These are phyloP conservation scores for Ophiostoma sp. DNA, from an alignment of 2,329 filamentous ascomycete genomes.

Conservation along the genomic window DNA sequence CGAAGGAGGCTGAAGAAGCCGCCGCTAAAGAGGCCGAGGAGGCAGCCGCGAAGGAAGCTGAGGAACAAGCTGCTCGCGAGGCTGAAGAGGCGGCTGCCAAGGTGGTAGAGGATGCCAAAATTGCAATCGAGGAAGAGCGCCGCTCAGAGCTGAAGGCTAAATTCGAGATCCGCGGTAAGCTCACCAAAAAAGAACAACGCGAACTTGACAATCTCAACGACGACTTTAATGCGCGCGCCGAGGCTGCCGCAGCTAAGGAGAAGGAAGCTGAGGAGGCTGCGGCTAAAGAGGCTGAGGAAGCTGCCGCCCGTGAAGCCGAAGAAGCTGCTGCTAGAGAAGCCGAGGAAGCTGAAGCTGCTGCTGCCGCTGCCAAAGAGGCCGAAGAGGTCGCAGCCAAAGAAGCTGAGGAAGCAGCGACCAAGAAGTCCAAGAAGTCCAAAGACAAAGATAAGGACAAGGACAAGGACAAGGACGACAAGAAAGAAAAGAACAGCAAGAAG, in stretches of 20 bases:
- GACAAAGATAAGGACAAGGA: slow-evolving; percentile 16
- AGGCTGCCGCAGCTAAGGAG: slow-evolving; percentile 24
- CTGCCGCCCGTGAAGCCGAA: slow-evolving; percentile 35
- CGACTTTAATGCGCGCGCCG: slow-evolving; percentile 33
- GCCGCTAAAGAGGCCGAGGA: slow-evolving; percentile 40
- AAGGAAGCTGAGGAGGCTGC: slow-evolving; percentile 32
- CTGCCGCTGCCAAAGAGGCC: not conserved
- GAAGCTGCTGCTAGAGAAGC: slow-evolving; percentile 34
- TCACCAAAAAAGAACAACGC: slow-evolving; percentile 32
- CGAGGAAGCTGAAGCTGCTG: slow-evolving; percentile 33
- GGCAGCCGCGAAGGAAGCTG: slow-evolving; percentile 37
- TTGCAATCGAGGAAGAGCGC: slow-evolving; percentile 38
- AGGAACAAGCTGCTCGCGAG: slow-evolving; percentile 35
- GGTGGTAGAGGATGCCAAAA: slow-evolving; percentile 36
- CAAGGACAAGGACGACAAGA: slow-evolving; percentile 26
- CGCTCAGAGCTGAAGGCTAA: slow-evolving; percentile 33
- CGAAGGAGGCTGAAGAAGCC: slow-evolving; percentile 33
- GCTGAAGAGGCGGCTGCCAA: slow-evolving; percentile 31
- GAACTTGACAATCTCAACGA: slow-evolving; percentile 36
- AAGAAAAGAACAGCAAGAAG: slow-evolving; percentile 21
- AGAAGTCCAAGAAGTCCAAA: slow-evolving; percentile 33
- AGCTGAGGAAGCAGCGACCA: not conserved
- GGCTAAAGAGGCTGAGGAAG: slow-evolving; percentile 37
- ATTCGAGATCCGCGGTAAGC: slow-evolving; percentile 31
- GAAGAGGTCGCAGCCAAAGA: slow-evolving; percentile 17